Evolutionary conservation across 495 filamentous ascomycete species (phyloP), one percentile per base, ranked within the genome.

Genomic region (Viridothelium virens): DNA sequence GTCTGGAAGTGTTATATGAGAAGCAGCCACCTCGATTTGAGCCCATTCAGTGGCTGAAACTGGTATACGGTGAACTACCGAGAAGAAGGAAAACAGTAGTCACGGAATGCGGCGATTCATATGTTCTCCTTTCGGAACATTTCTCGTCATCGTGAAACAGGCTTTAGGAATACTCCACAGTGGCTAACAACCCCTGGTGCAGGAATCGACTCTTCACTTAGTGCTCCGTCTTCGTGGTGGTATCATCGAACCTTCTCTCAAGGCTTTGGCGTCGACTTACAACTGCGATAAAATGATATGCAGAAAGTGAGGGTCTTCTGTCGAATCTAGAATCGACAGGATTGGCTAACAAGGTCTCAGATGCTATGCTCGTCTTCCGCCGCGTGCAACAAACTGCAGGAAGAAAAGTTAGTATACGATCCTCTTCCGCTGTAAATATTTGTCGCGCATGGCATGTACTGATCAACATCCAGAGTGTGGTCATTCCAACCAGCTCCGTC

Each of bases 241-340:
- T 83, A 92, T 98, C 83, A 98, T 98, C 77, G 94, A 98, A 85
- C 94, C 94, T 74, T 96, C 91, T 73, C 86, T 98, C 74, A 98
- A 98, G 87, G 95, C 91, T 67, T 88, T 98, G 70, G 94, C 94
- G 71, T 89, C 86, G 83, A 97, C 96, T 85, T 97, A 92, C 87
- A 98, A 98, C 85, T 97, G 93, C 89, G 94, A 98, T 69, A 98
- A 98, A 89, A 90, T 90, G 87, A 96, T 98, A 81, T 98, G 94
- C 89, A 93, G 94, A 83, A 97, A 98, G 87, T 98, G 93, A 9
- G 5, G 2, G 38, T 7, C 36, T 25, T 59, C 10, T 11, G 1
- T 25, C 38, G 50, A 3, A 5, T 2, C 31, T 36, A 36, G 31
- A 5, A 38, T 18, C 14, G 34, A 50, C 6, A 67, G 9, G 2